Percentiles rank a stretch among this genome's conserved stretches.
Conservation (phyloP, 2,329 filamentous ascomycete species). For the Graphilbum fragrans region DNA sequence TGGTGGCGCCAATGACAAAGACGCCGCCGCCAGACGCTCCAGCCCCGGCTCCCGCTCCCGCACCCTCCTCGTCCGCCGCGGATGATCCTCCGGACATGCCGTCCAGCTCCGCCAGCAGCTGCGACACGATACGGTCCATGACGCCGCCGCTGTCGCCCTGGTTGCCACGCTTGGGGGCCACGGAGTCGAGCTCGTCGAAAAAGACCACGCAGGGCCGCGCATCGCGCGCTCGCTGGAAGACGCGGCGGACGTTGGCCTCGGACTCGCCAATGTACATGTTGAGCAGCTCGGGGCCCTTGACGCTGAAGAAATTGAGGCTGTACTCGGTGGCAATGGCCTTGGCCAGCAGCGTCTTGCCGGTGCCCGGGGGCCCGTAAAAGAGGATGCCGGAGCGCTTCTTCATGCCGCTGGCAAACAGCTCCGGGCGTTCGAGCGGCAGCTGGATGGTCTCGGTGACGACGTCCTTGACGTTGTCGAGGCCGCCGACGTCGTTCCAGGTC, state of each 20-base stretch:
- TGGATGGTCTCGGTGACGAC: constrained; percentile 97
- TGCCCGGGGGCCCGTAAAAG: constrained; percentile 85
- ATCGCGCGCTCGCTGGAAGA: constrained; percentile 79
- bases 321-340: constrained; percentile 92
- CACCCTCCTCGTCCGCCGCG: constrained; percentile 4
- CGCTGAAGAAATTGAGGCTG: constrained; percentile 86
- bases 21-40: constrained; percentile 73
- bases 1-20: constrained; percentile 94
- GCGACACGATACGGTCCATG: constrained; percentile 95
- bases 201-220: constrained; percentile 83
- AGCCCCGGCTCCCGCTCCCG: neutral
- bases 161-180: constrained; percentile 91
- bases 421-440: constrained; percentile 77
- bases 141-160: constrained; percentile 95
- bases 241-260: constrained; percentile 79
- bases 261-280: constrained; percentile 97
- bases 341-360: constrained; percentile 82
- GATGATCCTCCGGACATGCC: constrained; percentile 76
- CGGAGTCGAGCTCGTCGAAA: constrained; percentile 86
- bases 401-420: constrained; percentile 93
- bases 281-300: constrained; percentile 82
- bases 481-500: constrained; percentile 90
- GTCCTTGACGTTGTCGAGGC: constrained; percentile 86
- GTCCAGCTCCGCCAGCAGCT: constrained; percentile 87
- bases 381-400: constrained; percentile 92